Base-by-base conservation (phyloP, 2,329 filamentous ascomycete species). In the Stylonectria norvegica region DNA sequence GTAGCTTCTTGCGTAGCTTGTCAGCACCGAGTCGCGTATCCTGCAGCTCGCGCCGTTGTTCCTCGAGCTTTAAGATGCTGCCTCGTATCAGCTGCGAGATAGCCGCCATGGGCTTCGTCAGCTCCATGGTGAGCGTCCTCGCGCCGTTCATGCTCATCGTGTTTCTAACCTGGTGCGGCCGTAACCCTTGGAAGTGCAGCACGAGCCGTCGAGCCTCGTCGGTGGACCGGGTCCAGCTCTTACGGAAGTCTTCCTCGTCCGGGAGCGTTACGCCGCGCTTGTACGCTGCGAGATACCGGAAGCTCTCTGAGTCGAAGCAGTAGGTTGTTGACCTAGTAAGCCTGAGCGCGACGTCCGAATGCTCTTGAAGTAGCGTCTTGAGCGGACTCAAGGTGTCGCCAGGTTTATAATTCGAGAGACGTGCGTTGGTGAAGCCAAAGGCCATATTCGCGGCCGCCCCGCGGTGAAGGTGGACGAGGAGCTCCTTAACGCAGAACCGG, bases 231-330 rank as follows among this genome's bases (percentile, higher is more conserved):
- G 52, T 15, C 53, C 53, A 56, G 5, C 53, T 56, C 2, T 40
- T 38, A 0, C 36, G 34, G 5, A 35, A 36, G 2, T n/a, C 41
- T 5, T 49, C 40, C 4, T 47, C 27, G 0, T 40, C 30, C 1
- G 17, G 14, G 1, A 35, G 16, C 1, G 20, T 11, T 4, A 33
- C 1, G 1, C 16, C 27, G 5, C 42, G 20, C 5, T 40, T 43
- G 0, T 36, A 9, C 0, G 42, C 40, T 1, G 47, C 49, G 2
- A 53, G 29, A 12, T 38, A 47, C 4, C 37, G 40, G 5, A 53
- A 53, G n/a, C 45, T 51, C 7, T 44, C 45, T 1, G 50, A 47
- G 28, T 53, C 50, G 6, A 53, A 53, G 5, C 40, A 43, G 17
- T 51, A 53, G 3, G 38, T 11, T 2, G 14, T 53, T 20, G 30